Conservation (phyloP, 345 rosid genomes). For the Jatropha curcas region DNA sequence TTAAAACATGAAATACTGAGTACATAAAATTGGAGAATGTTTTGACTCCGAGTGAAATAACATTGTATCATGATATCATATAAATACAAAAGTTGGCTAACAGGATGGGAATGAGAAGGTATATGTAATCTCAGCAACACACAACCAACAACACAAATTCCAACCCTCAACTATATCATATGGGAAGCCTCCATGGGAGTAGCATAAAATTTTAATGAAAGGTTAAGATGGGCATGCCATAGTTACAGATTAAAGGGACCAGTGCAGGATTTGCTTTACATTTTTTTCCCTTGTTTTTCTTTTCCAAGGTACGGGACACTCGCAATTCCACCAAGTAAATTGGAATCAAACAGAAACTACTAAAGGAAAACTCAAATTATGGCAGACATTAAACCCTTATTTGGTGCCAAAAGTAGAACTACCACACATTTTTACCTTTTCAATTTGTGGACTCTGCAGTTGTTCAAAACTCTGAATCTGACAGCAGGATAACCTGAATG, state of each 20-base stretch:
- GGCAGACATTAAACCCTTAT: not conserved
- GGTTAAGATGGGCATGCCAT: not conserved
- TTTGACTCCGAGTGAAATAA: not conserved
- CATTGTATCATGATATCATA: not conserved
- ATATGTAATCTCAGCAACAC: not conserved
- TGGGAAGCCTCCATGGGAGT: too few relatives aligned
- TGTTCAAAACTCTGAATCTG: constrained; percentile 50
- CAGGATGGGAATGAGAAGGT: not conserved
- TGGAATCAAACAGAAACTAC: not conserved
- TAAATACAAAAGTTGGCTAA: not conserved
- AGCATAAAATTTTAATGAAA: too few relatives aligned
- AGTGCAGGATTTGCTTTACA: not conserved
- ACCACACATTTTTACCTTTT: constrained; percentile 50
- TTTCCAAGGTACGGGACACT: not conserved
- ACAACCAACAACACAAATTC: not conserved
- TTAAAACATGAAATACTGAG: not conserved
- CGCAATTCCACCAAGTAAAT: not conserved
- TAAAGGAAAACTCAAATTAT: not conserved
- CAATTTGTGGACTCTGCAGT: constrained; percentile 46
- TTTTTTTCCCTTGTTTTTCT: not conserved
- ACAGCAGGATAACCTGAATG: constrained; percentile 47
- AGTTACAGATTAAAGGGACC: not conserved
- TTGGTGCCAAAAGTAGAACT: not conserved
- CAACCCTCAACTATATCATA: not conserved
- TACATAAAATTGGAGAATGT: not conserved